Base-by-base conservation (phyloP, 129 eudicot genomes). In the Kitagawia praeruptora region DNA sequence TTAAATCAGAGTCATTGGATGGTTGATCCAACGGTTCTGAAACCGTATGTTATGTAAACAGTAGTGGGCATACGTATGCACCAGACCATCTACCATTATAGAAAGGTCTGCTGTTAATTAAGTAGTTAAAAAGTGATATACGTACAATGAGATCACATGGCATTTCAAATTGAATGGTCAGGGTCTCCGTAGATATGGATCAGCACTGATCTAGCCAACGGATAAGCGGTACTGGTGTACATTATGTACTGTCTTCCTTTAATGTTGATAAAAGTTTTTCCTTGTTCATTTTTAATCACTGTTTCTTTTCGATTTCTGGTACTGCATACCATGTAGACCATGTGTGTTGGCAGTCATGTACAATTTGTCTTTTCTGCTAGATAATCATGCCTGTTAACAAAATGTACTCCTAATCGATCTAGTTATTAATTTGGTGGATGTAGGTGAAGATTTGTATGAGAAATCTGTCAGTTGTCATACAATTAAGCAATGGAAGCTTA, bases 261-360 rank as follows among this genome's bases (percentile, higher is more conserved):
- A 61, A 61, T n/a, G 73, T 67, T 67, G 73, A 67, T 67, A 67
- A 67, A 67, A 67, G 73, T 67, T 13, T 67, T 31, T 67, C 23
- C 73, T 67, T n/a, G 69, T 67, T 67, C 41, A 67, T 3, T 31
- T 66, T 28, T 40, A 2, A 40, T 3, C 34, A 61, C 10, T 31
- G 11, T 67, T 67, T 27, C 41, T 67, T 67, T 67, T 67, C 73
- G 19, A 12, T 67, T 67, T 67, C 42, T 67, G 42, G 19, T 31
- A 28, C 34, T 61, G 2, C 31, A 28, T 66, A 66, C 19, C 8
- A 31, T 66, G 6, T 58, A 23, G 13, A 25, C 69, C 69, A 61
- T 28, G 72, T 66, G 73, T 67, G 41, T 67, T 27, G 8, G 8
- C 73, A 67, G 73, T 67, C 23, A 13, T 67, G 19, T 67, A 67